Base-by-base conservation (phyloP, 2,329 filamentous ascomycete species). In the Achaetomium macrosporum region DNA sequence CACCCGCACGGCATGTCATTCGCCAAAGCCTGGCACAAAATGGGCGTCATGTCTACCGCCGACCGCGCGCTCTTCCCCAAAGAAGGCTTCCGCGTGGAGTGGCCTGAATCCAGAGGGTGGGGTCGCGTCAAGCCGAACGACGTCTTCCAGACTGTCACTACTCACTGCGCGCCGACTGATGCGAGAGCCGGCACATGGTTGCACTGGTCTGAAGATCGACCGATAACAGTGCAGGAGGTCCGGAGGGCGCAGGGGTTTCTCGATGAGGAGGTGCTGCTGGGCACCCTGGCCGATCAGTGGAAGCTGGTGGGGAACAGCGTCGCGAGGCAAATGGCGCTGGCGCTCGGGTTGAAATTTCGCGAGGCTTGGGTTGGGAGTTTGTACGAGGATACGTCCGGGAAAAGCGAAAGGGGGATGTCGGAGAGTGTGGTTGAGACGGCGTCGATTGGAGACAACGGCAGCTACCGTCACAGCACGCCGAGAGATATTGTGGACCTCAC, bases 221-320 rank as follows among this genome's bases (percentile, higher is more conserved):
- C 76, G 0, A 61, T 88, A 0, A 83, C 77, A 0, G 66, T 92
- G 2, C 74, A 85, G 71, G 89, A 93, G 65, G 79, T 76, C 0
- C 71, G 85, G 1, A 73, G 86, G 1, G 84, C 83, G 0, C 88
- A 93, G 65, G 85, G 86, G 0, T 82, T 87, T 39, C 81, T 75
- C 0, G 86, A 92, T 51, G 58, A 82, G 6, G 88, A 92, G 53
- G 76, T 91, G 0, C 65, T 95, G 0, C 66, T 91, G 1, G 88
- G 88, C 0, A 62, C 50, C 0, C 65, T 76, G 0, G 10, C 36
- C 0, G 70, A 82, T 1, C 84, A 88, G 63, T 83, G 79, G 70
- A 78, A 76, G 50, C 80, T 88, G 17, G 73, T 91, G 0, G 89
- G 89, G 0, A 95, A 95, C 65, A 88, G 84, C 29, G 88, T 95